A percentile compares a stretch with the other conserved stretches of the same genome.
phyloP scores from a whole-genome alignment of 2,329 filamentous ascomycete genomes.

The Aspergillus terreus region DNA sequence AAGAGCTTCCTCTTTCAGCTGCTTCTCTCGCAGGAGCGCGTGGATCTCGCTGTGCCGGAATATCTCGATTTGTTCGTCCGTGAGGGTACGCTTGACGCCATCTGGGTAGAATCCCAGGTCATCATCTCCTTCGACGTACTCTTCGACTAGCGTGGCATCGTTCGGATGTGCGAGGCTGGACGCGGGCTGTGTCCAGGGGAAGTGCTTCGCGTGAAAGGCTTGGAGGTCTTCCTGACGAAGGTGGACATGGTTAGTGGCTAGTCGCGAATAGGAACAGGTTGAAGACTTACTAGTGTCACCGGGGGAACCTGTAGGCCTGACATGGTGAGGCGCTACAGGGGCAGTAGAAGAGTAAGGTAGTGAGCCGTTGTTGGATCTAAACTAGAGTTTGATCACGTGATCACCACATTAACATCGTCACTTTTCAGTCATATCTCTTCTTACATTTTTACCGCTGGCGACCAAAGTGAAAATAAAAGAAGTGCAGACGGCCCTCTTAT shows the following conservation, averaged over 20 bases:
- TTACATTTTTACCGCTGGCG: too few relatives aligned
- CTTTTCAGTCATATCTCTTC: too few relatives aligned
- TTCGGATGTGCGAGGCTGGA: neutral
- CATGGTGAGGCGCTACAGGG: conserved; percentile 10
- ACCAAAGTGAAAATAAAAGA: too few relatives aligned
- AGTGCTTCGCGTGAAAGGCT: conserved; percentile 59
- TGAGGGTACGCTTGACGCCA: conserved; percentile 82
- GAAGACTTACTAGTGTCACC: conserved; percentile 31
- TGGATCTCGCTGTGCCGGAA: conserved; percentile 88
- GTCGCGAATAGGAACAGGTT: neutral
- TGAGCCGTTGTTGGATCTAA: neutral
- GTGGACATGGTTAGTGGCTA: neutral
- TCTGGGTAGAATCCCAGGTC: conserved; percentile 80
- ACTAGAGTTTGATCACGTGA: too few relatives aligned
- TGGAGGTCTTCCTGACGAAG: conserved; percentile 54
- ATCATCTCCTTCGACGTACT: conserved; percentile 44
- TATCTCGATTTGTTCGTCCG: conserved; percentile 84
- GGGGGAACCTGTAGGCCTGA: conserved; percentile 25
- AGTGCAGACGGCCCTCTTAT: too few relatives aligned
- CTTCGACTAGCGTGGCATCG: conserved; percentile 3
- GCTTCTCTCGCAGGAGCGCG: conserved; percentile 56
- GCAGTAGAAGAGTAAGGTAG: neutral
- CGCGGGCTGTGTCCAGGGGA: conserved; percentile 31
- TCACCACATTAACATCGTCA: too few relatives aligned
- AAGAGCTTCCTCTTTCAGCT: conserved; percentile 28